Percentiles rank a stretch among this genome's conserved stretches.
Evolutionary conservation across 1,284 basidiomycete genomes (phyloP).

Genomic region (Serendipita sp.): DNA sequence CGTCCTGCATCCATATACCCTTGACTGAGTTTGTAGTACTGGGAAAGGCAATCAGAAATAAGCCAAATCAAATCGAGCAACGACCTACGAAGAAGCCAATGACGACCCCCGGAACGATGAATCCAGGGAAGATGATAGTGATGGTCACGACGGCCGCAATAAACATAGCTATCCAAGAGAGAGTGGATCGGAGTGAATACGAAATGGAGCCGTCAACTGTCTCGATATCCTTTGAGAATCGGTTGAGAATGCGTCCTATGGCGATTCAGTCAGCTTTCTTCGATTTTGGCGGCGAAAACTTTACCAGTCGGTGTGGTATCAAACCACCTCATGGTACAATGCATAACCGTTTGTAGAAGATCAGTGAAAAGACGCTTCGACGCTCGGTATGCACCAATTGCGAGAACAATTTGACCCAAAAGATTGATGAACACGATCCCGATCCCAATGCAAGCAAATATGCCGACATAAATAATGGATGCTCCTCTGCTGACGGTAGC

Average conservation of each 20-base stretch:
- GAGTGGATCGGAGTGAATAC: conserved; percentile 16
- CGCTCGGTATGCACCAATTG: conserved; percentile 46
- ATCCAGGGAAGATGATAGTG: conserved; percentile 21
- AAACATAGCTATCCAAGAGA: conserved; percentile 24
- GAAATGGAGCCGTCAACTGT: conserved; percentile 26
- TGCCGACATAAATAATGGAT: conserved; percentile 47
- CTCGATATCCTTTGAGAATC: conserved; percentile 29
- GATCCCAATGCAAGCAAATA: conserved; percentile 44
- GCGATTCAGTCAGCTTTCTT: background rate
- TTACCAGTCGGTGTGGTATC: conserved; percentile 17
- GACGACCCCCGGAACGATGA: background rate
- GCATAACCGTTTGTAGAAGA: conserved; percentile 41
- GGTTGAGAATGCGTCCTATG: conserved; percentile 25
- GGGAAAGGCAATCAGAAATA: background rate
- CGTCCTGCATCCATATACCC: conserved; percentile 65
- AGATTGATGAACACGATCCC: conserved; percentile 32
- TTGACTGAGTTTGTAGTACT: conserved; percentile 18
- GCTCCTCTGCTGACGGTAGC: conserved; percentile 33
- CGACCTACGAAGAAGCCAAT: background rate
- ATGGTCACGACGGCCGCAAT: conserved; percentile 31
- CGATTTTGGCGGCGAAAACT: background rate
- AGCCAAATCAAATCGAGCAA: background rate
- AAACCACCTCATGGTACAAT: conserved; percentile 40
- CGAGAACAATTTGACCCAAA: conserved; percentile 35
- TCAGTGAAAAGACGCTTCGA: conserved; percentile 44